Evolutionary conservation across 176 grass and related monocot genomes (phyloP).

Genomic region (Tuctoria greenei): DNA sequence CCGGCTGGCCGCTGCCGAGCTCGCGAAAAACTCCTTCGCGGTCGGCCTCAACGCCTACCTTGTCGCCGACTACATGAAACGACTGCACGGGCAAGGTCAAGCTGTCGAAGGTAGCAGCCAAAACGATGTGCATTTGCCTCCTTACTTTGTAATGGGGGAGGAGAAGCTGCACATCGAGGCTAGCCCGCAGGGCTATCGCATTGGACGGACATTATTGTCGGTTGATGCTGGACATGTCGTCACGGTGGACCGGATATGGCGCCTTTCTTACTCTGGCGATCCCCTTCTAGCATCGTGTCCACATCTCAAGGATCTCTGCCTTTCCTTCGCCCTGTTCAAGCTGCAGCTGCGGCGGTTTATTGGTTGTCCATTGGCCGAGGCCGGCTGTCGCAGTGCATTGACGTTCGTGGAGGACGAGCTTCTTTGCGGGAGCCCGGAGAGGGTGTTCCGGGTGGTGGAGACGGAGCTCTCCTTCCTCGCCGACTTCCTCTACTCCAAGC

Average conservation of each 20-base stretch:
- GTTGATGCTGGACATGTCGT: conserved; percentile 24
- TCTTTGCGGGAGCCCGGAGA: conserved; percentile 11
- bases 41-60: conserved; percentile 52
- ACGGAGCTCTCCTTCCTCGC: conserved; percentile 46
- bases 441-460: conserved; percentile 40
- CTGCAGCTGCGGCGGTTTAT: conserved; percentile 49
- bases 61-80: conserved; percentile 55
- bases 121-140: conserved; percentile 12
- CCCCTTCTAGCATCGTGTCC: conserved; percentile 19
- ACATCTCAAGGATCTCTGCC: conserved; percentile 32
- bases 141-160: conserved; percentile 50
- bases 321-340: conserved; percentile 49
- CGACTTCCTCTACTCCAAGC: conserved; percentile 59
- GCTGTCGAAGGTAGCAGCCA: neutral
- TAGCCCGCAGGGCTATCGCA: conserved; percentile 43
- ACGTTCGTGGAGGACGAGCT: conserved; percentile 42
- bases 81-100: conserved; percentile 29
- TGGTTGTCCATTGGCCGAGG: conserved; percentile 38
- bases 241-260: conserved; percentile 45
- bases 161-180: conserved; percentile 44
- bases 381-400: conserved; percentile 34
- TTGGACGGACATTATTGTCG: neutral
- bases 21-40: conserved; percentile 50
- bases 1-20: conserved; percentile 42
- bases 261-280: conserved; percentile 22